These are phyloP conservation scores for Citeromyces siamensis DNA, from an alignment of 1,139 yeast species.

Conservation along the genomic window DNA sequence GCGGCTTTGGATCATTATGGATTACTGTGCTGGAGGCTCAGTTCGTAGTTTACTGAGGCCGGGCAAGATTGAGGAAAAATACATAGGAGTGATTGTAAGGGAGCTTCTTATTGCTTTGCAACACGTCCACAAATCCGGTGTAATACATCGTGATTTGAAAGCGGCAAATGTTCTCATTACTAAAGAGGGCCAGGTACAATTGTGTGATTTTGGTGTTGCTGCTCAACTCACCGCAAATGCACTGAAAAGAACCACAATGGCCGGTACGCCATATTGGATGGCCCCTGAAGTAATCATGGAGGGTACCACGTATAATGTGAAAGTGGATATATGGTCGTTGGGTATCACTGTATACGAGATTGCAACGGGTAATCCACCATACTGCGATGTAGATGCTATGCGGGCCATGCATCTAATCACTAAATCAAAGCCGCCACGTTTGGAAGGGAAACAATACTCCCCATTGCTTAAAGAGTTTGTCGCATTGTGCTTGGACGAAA, in stretches of 20 bases:
- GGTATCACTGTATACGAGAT: conserved; percentile 93
- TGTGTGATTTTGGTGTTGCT: conserved; percentile 98
- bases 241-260: conserved; percentile 83
- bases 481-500: conserved; percentile 88
- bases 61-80: conserved; percentile 78
- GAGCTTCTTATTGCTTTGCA: conserved; percentile 70
- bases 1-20: conserved; percentile 95
- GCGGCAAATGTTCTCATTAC: conserved; percentile 91
- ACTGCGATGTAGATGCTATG: conserved; percentile 88
- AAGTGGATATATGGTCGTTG: conserved; percentile 17
- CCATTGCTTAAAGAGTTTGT: conserved; percentile 72
- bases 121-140: conserved; percentile 79
- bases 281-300: conserved; percentile 7
- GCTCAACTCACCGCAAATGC: conserved; percentile 79
- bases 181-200: conserved; percentile 78
- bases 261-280: conserved; percentile 99
- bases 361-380: conserved; percentile 97
- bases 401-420: conserved; percentile 93
- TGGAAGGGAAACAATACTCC: conserved; percentile 84
- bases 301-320: conserved; percentile 26
- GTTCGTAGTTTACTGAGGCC: conserved; percentile 79
- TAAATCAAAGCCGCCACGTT: conserved; percentile 84
- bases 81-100: conserved; percentile 69
- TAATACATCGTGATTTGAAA: conserved; percentile 89
- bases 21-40: conserved; percentile 95